A percentile compares a stretch with the other conserved stretches of the same genome.
phyloP scores from a whole-genome alignment of 2,329 filamentous ascomycete genomes.

The Penicillium corylophilum region DNA sequence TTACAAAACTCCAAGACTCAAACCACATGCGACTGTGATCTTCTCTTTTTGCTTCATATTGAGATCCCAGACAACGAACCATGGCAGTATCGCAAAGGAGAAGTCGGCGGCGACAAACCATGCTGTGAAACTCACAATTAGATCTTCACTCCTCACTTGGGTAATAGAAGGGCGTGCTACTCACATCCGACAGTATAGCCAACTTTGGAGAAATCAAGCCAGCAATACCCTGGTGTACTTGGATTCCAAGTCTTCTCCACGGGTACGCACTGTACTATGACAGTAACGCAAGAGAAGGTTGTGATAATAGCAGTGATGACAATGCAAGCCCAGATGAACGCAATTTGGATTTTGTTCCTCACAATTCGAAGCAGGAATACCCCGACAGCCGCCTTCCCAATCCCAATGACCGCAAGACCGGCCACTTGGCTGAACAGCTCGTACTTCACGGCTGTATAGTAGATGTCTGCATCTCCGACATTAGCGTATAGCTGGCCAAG shows the following conservation, averaged over 20 bases:
- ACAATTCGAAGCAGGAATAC: too few species aligned
- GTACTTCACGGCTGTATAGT: conserved; percentile 23
- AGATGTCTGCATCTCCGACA: conserved; percentile 17
- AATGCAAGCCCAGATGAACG: too few species aligned
- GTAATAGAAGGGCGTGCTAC: too few species aligned
- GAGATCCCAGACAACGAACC: conserved; percentile 46
- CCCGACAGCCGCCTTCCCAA: too few species aligned
- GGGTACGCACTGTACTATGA: too few species aligned
- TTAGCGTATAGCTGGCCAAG: conserved; percentile 15
- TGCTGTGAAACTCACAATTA: conserved; percentile 9
- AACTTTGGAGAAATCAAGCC: not conserved
- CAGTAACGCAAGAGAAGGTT: too few species aligned
- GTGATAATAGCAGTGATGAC: too few species aligned
- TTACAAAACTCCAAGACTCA: conserved; percentile 47
- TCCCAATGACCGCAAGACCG: too few species aligned
- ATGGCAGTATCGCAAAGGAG: conserved; percentile 37
- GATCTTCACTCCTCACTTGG: too few species aligned
- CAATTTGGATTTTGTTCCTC: too few species aligned
- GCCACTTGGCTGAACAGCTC: conserved; percentile 17
- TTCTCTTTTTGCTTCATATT: conserved; percentile 50
- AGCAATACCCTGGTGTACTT: not conserved
- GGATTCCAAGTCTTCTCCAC: not conserved
- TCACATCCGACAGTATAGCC: not conserved
- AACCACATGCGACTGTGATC: conserved; percentile 43
- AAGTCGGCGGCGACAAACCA: conserved; percentile 25